Percentiles rank a stretch among this genome's conserved stretches.
Evolutionary conservation across 2,329 filamentous ascomycete species (phyloP).

Genomic region (Cordyceps sp.): DNA sequence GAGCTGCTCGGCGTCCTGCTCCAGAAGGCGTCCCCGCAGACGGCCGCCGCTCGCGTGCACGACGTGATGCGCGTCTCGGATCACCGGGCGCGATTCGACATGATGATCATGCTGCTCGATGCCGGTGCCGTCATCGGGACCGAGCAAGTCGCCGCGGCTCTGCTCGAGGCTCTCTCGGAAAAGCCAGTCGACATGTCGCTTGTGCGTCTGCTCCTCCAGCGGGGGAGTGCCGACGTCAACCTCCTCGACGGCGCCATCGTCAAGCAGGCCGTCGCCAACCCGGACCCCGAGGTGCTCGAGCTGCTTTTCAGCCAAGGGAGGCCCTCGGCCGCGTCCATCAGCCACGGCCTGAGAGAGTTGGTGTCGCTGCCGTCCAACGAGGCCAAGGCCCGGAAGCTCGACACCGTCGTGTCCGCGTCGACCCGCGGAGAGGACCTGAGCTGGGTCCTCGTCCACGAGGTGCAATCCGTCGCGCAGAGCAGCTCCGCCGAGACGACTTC

Average conservation of each 20-base stretch:
- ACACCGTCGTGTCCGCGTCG: constrained; percentile 25
- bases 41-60: constrained; percentile 28
- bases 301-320: constrained; percentile 28
- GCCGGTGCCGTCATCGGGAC: constrained; percentile 26
- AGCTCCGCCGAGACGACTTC: constrained; percentile 19
- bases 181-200: constrained; percentile 33
- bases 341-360: constrained; percentile 24
- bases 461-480: constrained; percentile 22
- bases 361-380: constrained; percentile 24
- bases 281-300: constrained; percentile 30
- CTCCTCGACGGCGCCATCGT: constrained; percentile 25
- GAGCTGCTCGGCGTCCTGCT: constrained; percentile 27
- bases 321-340: constrained; percentile 25
- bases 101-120: constrained; percentile 27
- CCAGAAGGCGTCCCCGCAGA: constrained; percentile 26
- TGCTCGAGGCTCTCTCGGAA: constrained; percentile 24
- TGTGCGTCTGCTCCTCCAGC: constrained; percentile 28
- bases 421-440: constrained; percentile 26
- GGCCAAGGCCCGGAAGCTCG: constrained; percentile 31
- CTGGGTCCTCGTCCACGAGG: constrained; percentile 31
- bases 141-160: constrained; percentile 22
- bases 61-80: constrained; percentile 29
- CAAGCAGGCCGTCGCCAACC: constrained; percentile 20
- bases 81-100: constrained; percentile 23
- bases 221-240: constrained; percentile 37